phyloP scores from a whole-genome alignment of 441 rosid genomes.

The Eutrema salsugineum region DNA sequence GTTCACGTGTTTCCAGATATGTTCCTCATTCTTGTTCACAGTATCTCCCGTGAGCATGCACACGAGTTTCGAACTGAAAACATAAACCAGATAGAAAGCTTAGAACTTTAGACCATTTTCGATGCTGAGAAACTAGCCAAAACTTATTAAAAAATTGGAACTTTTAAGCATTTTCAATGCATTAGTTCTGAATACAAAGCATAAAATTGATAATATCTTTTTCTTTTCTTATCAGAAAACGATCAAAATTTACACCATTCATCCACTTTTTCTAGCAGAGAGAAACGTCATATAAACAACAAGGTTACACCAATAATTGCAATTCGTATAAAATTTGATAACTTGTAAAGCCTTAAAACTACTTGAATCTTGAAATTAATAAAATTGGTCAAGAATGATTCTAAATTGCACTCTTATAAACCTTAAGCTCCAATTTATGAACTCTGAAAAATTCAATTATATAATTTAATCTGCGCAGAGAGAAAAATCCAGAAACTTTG shows the following conservation, averaged over 20 bases:
- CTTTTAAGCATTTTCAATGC: not conserved
- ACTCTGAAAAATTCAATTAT: not conserved
- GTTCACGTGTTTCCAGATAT: slow-evolving; percentile 91
- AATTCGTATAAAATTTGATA: not conserved
- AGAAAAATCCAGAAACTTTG: not conserved
- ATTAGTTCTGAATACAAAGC: not conserved
- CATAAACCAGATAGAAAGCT: slow-evolving; percentile 1
- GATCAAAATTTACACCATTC: not conserved
- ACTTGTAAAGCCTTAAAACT: not conserved
- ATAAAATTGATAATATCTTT: not conserved
- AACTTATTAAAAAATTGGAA: not conserved
- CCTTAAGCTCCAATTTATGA: not conserved
- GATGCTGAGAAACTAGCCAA: not conserved
- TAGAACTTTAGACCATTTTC: not conserved
- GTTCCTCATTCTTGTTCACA: slow-evolving; percentile 87
- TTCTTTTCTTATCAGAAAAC: no score
- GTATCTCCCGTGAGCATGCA: slow-evolving; percentile 89
- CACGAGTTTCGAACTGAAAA: slow-evolving; percentile 62
- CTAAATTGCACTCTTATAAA: not conserved
- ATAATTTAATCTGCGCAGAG: not conserved
- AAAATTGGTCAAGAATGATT: not conserved
- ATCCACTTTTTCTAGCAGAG: not conserved
- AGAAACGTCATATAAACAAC: not conserved
- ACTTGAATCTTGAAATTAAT: not conserved
- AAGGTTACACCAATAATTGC: not conserved